These are phyloP conservation scores for Pancytospora philotis DNA, from an alignment of 371 early-diverging fungal genomes.

Conservation along the genomic window DNA sequence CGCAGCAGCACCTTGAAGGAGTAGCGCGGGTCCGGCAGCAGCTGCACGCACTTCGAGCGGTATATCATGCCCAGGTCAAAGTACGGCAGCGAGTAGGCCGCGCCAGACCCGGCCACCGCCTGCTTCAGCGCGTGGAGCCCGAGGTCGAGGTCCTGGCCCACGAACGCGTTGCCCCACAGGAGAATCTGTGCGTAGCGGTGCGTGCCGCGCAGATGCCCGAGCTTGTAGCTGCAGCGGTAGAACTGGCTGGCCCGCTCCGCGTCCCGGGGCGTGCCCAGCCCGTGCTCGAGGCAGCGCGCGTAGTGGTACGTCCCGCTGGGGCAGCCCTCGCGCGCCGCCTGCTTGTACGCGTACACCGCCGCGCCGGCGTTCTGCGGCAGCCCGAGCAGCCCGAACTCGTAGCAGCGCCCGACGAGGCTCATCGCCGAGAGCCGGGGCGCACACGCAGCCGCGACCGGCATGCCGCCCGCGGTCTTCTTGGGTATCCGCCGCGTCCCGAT, in stretches of 20 bases:
- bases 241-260: constrained; percentile 46
- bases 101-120: constrained; percentile 42
- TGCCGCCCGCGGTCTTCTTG: no score
- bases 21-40: constrained; percentile 50
- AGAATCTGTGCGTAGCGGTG: constrained; percentile 56
- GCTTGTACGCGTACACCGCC: constrained; percentile 50
- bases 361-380: constrained; percentile 28
- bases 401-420: neutral
- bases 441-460: no score
- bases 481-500: no score
- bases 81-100: constrained; percentile 50
- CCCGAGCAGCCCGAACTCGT: constrained; percentile 39
- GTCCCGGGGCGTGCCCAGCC: constrained; percentile 40
- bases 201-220: constrained; percentile 52
- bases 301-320: constrained; percentile 51
- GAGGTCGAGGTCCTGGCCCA: constrained; percentile 40
- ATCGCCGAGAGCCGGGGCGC: no score
- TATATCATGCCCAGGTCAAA: constrained; percentile 57
- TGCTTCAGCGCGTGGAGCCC: constrained; percentile 57
- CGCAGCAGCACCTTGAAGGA: constrained; percentile 49
- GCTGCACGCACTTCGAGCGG: constrained; percentile 12
- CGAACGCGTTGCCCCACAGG: constrained; percentile 44
- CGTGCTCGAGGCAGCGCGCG: constrained; percentile 57
- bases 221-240: constrained; percentile 57
- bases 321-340: constrained; percentile 41